Percentiles rank a stretch among this genome's conserved stretches.
These are phyloP conservation scores for Emmonsia crescens DNA, from an alignment of 2,329 filamentous ascomycete genomes.

Conservation along the genomic window DNA sequence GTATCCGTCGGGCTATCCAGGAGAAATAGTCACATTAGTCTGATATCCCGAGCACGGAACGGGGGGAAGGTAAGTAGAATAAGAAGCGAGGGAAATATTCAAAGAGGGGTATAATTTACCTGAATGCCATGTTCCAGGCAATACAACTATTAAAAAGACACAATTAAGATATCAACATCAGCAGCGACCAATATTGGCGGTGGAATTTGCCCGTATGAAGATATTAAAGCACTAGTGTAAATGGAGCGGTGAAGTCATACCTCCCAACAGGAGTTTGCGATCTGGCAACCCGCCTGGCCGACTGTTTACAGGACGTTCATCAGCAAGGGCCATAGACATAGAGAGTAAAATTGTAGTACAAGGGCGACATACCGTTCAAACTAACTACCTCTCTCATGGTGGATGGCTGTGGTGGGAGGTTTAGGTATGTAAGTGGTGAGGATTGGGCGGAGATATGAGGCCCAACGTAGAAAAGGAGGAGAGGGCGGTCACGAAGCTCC, in stretches of 20 bases:
- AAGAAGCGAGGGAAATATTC: background rate
- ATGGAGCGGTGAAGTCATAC: constrained; percentile 48
- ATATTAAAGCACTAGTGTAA: background rate
- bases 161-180: background rate
- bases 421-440: background rate
- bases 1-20: constrained; percentile 84
- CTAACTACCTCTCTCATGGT: constrained; percentile 99
- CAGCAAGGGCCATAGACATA: constrained; percentile 23
- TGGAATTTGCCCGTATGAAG: background rate
- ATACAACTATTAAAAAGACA: constrained; percentile 61
- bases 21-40: constrained; percentile 10
- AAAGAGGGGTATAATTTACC: constrained; percentile 43
- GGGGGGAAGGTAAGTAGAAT: background rate
- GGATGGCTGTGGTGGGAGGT: constrained; percentile 18
- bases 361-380: constrained; percentile 72
- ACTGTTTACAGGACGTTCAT: constrained; percentile 47
- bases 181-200: background rate
- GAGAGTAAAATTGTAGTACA: background rate
- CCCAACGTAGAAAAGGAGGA: background rate
- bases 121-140: constrained; percentile 99
- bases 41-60: background rate
- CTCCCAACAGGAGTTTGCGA: constrained; percentile 99
- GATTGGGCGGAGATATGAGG: background rate
- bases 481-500: background rate
- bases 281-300: constrained; percentile 99